phyloP scores from a whole-genome alignment of 2,329 filamentous ascomycete species.

The Aspergillus carbonarius region DNA sequence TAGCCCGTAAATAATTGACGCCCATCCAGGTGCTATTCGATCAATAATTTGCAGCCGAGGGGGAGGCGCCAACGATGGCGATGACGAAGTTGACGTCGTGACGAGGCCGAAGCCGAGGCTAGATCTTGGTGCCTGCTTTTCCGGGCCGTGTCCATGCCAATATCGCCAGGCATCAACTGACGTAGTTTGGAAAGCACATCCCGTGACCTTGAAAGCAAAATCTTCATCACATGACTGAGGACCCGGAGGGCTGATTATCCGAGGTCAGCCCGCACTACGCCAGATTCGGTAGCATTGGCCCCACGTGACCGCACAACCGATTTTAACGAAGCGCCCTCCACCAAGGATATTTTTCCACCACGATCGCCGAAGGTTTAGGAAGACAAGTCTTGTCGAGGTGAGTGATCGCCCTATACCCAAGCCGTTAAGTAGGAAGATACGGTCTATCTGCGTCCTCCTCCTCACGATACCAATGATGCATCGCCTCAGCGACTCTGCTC shows the following conservation, averaged over 20 bases:
- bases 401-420: constrained; percentile 24
- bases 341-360: constrained; percentile 26
- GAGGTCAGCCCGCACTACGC: constrained; percentile 10
- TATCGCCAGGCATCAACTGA: background rate
- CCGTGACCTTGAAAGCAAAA: background rate
- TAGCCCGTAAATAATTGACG: constrained; percentile 20
- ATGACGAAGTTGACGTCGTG: background rate
- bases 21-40: constrained; percentile 4
- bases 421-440: background rate
- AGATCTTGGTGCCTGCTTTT: background rate
- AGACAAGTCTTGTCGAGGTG: constrained; percentile 61
- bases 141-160: background rate
- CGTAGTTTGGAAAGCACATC: background rate
- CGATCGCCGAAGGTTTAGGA: constrained; percentile 55
- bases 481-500: background rate
- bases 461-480: background rate
- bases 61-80: background rate
- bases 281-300: background rate
- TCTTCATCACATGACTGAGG: constrained; percentile 9
- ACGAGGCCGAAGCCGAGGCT: background rate
- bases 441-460: background rate
- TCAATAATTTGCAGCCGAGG: constrained; percentile 16
- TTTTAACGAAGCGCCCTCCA: constrained; percentile 35
- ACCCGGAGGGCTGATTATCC: constrained; percentile 11
- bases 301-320: constrained; percentile 43